Conservation (phyloP, 2,329 filamentous ascomycete genomes). For the Phyllosticta citrichinensis region DNA sequence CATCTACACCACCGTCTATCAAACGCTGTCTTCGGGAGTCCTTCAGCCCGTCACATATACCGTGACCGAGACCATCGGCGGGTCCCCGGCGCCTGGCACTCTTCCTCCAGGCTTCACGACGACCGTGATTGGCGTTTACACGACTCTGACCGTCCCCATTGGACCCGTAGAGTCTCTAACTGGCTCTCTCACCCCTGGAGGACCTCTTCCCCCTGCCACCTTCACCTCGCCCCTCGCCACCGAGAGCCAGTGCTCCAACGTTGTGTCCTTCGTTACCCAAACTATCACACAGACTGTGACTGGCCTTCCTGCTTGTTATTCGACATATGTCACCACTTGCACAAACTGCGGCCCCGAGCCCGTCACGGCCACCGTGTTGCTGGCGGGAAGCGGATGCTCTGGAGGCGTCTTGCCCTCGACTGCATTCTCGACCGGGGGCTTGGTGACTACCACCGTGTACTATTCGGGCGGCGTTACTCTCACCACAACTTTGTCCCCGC, state of each 20-base stretch:
- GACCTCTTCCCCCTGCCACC: not conserved
- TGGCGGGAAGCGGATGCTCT: not conserved
- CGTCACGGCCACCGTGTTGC: not conserved
- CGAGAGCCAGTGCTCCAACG: not conserved
- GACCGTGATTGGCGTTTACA: not conserved
- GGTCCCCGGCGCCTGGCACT: not conserved
- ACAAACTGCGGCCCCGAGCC: not conserved
- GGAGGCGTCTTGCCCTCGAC: not conserved
- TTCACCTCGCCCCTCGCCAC: not conserved
- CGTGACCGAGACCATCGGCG: not conserved
- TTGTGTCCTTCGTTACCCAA: not conserved
- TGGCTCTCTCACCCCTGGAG: not conserved
- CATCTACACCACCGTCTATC: not conserved
- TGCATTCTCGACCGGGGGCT: not conserved
- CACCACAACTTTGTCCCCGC: not conserved
- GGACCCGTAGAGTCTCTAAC: not conserved
- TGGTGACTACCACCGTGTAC: not conserved
- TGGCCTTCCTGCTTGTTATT: not conserved
- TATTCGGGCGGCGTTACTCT: not conserved
- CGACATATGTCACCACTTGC: not conserved
- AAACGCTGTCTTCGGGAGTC: not conserved
- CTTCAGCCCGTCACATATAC: not conserved
- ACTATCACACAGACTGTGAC: not conserved
- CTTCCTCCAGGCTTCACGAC: not conserved
- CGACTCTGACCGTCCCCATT: not conserved